A percentile compares a stretch with the other conserved stretches of the same genome.
Evolutionary conservation across 495 filamentous ascomycete species (phyloP).

Genomic region (Penicillium simplicissimum): DNA sequence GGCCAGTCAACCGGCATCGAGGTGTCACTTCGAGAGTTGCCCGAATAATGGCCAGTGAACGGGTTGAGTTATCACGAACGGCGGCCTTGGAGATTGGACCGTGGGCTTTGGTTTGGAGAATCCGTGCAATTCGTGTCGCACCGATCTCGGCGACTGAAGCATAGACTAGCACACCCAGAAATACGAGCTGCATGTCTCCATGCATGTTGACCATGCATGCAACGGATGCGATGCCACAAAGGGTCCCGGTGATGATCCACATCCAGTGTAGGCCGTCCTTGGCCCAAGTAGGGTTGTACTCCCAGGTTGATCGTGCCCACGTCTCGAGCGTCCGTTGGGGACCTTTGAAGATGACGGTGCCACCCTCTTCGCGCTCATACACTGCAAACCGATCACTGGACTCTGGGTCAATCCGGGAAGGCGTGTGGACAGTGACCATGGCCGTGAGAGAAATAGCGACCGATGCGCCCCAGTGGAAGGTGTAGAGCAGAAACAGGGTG

Average conservation of each 20-base stretch:
- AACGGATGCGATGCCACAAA: conserved; percentile 30
- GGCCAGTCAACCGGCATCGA: conserved; percentile 20
- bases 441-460: conserved; percentile 22
- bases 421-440: conserved; percentile 24
- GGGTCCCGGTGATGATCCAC: conserved; percentile 27
- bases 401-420: conserved; percentile 14
- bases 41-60: conserved; percentile 27
- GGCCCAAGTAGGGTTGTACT: conserved; percentile 20
- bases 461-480: conserved; percentile 27
- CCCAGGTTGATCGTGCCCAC: conserved; percentile 35
- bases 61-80: conserved; percentile 21
- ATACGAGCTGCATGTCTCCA: conserved; percentile 28
- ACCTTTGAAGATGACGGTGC: conserved; percentile 37
- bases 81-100: conserved; percentile 8
- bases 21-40: conserved; percentile 22
- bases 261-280: conserved; percentile 25
- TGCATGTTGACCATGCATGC: conserved; percentile 39
- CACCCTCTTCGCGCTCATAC: conserved; percentile 32
- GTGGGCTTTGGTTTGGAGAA: conserved; percentile 23
- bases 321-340: conserved; percentile 28
- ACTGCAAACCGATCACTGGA: conserved; percentile 22
- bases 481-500: conserved; percentile 29
- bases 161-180: conserved; percentile 28
- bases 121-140: conserved; percentile 27
- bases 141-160: conserved; percentile 30